Base-by-base conservation (phyloP, 768 basidiomycete species). In the Cystofilobasidium capitatum region DNA sequence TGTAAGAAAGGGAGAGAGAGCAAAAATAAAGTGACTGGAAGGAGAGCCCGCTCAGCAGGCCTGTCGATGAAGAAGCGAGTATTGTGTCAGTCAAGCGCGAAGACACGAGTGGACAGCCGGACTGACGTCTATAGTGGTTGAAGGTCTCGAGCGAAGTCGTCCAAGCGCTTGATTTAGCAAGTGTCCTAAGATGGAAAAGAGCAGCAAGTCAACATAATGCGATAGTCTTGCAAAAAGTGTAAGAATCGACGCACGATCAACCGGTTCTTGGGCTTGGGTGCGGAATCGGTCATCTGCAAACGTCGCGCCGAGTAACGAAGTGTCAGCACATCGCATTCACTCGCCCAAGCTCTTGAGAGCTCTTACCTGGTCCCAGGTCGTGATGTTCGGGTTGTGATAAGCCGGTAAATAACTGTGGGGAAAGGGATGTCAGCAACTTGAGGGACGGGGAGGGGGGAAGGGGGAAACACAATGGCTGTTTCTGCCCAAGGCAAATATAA, bases 331-430 rank as follows among this genome's bases (percentile, higher is more conserved):
- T 16, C 45, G 17, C 13, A 49, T 22, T 24, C 24, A 26, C 58
- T 59, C 35, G 58, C 39, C 58, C 58, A 33, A 59, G 5, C 35
- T 59, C 1, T 33, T 59, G 14, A 60, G n/a, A n/a, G n/a, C n/a
- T n/a, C n/a, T n/a, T 24, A 51, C 31, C 58, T 59, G 58, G 58
- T 59, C 58, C 58, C 58, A 59, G 5, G 58, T 59, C 1, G 58
- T 59, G 14, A 60, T 60, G 40, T 44, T 60, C 12, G 40, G 59
- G 59, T 59, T 44, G 22, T 26, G 1, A 26, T 44, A 60, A 10
- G 59, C 59, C 8, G 26, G 47, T 37, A 26, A 24, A 13, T 2
- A 14, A 24, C n/a, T 6, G 29, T 10, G 10, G 47, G 14, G 47
- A 26, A 26, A 10, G 47, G 47, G 2, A 26, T 49, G n/a, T 24